Evolutionary conservation across 345 rosid species (phyloP).

Genomic region (Clausena lansium): DNA sequence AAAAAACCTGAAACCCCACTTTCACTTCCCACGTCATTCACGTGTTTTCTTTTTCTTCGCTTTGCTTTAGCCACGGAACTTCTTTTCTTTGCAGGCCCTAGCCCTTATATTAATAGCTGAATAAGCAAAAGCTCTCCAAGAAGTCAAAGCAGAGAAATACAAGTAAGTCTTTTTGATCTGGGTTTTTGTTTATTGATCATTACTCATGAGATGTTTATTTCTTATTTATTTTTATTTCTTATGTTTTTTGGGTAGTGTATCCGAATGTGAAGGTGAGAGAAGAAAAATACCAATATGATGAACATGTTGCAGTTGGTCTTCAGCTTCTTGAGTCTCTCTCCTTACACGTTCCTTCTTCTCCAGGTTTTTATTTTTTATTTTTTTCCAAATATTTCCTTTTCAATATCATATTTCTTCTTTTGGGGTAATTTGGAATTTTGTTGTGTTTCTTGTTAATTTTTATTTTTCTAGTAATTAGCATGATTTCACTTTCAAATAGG

Average conservation of each 20-base stretch:
- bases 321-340: conserved; percentile 43
- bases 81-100: neutral
- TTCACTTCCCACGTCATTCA: neutral
- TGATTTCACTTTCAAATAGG: neutral
- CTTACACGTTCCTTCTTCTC: conserved; percentile 39
- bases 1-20: neutral
- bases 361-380: conserved; percentile 28
- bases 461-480: neutral
- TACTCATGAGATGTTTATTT: conserved; percentile 15
- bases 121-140: conserved; percentile 8
- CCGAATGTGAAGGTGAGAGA: conserved; percentile 54
- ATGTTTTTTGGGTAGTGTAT: conserved; percentile 43
- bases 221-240: neutral
- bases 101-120: conserved; percentile 1
- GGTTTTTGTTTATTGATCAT: conserved; percentile 3
- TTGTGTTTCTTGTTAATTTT: neutral
- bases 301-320: conserved; percentile 15
- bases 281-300: conserved; percentile 28
- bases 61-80: neutral
- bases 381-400: neutral
- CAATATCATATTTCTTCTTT: neutral
- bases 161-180: conserved; percentile 20
- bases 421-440: neutral
- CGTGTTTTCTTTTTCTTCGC: neutral
- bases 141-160: conserved; percentile 13